These are phyloP conservation scores for Phialemonium atrogriseum DNA, from an alignment of 2,329 filamentous ascomycete species.

Conservation along the genomic window DNA sequence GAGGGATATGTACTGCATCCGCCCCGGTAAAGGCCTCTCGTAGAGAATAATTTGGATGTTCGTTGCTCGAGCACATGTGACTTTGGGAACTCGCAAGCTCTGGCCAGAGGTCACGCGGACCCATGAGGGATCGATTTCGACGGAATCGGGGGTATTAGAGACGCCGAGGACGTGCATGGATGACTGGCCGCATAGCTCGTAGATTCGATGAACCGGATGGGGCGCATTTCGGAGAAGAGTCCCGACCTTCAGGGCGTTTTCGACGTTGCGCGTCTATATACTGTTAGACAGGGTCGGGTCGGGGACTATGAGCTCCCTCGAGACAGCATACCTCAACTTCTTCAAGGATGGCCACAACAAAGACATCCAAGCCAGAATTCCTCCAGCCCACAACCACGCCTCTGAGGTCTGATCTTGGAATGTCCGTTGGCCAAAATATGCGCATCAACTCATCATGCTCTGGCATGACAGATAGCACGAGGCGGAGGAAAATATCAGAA, in stretches of 20 bases:
- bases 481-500: slow-evolving; percentile 52
- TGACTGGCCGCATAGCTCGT: slow-evolving; percentile 73
- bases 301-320: not conserved
- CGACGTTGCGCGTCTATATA: slow-evolving; percentile 64
- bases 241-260: slow-evolving; percentile 76
- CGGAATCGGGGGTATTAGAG: slow-evolving; percentile 55
- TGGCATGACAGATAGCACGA: slow-evolving; percentile 45
- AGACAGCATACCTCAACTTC: slow-evolving; percentile 68
- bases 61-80: slow-evolving; percentile 63
- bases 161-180: slow-evolving; percentile 81
- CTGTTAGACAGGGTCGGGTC: slow-evolving; percentile 21
- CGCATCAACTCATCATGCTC: slow-evolving; percentile 86
- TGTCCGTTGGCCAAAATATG: slow-evolving; percentile 95
- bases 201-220: slow-evolving; percentile 72
- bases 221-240: slow-evolving; percentile 76
- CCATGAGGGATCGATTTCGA: slow-evolving; percentile 58
- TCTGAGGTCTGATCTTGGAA: slow-evolving; percentile 59
- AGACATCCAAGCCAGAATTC: slow-evolving; percentile 83
- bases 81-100: slow-evolving; percentile 51
- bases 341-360: slow-evolving; percentile 83
- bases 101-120: slow-evolving; percentile 52
- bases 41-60: slow-evolving; percentile 86
- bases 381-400: slow-evolving; percentile 93
- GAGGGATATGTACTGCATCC: slow-evolving; percentile 95
- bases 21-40: slow-evolving; percentile 71